phyloP scores from a whole-genome alignment of 306 rosid genomes.

The Styphnolobium japonicum region DNA sequence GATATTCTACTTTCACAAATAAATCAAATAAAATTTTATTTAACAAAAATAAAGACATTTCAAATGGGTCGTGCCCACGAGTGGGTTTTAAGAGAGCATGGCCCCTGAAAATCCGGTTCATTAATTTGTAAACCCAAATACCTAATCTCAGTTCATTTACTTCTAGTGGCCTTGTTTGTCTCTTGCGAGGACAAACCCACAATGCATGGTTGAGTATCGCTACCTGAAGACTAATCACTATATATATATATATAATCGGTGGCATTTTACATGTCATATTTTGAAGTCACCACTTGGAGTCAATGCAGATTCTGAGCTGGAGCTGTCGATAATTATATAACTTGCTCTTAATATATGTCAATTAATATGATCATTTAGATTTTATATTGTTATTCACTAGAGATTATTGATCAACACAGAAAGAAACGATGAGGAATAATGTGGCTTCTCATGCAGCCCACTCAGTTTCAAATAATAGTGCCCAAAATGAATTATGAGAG shows the following conservation, averaged over 20 bases:
- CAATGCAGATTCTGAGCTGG: slow-evolving; percentile 42
- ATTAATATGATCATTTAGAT: slow-evolving; percentile 5
- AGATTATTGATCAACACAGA: slow-evolving; percentile 8
- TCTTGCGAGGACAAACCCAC: slow-evolving; percentile 44
- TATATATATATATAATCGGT: no score
- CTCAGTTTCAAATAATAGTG: slow-evolving; percentile 25
- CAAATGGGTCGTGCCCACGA: slow-evolving; percentile 71
- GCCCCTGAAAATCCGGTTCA: slow-evolving; percentile 63
- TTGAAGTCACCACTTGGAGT: slow-evolving; percentile 26
- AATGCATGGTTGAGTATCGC: slow-evolving; percentile 26
- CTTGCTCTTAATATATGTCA: no score
- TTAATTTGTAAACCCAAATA: slow-evolving; percentile 29
- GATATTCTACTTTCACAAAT: background rate
- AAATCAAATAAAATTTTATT: background rate
- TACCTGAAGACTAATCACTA: no score
- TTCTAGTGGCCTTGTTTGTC: slow-evolving; percentile 38
- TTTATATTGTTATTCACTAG: slow-evolving; percentile 14
- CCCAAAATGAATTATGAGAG: slow-evolving; percentile 2
- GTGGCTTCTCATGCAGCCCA: slow-evolving; percentile 48
- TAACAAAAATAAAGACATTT: background rate
- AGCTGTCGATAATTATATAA: slow-evolving; percentile 13
- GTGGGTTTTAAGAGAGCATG: slow-evolving; percentile 46
- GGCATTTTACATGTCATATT: slow-evolving; percentile 37
- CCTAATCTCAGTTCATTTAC: slow-evolving; percentile 59
- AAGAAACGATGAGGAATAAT: background rate